Evolutionary conservation across 2,329 filamentous ascomycete genomes (phyloP).

Genomic region (Claviceps pazoutovae): DNA sequence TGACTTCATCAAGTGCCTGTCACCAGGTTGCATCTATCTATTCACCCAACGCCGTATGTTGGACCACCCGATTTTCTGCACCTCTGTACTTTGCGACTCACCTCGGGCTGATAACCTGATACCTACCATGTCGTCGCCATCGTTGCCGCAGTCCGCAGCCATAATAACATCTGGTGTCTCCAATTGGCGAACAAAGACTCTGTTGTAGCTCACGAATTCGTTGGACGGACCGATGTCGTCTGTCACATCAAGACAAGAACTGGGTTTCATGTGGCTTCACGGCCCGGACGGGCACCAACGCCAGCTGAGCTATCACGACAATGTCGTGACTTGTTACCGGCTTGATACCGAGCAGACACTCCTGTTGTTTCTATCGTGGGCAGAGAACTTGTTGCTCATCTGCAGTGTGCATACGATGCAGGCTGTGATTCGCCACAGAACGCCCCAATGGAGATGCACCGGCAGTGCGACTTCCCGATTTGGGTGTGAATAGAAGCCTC

Average conservation of each 20-base stretch:
- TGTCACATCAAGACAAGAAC: neutral
- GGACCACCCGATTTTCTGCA: too few relatives aligned
- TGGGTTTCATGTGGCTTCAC: neutral
- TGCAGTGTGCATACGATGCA: neutral
- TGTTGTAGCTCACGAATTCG: too few relatives aligned
- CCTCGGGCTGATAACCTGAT: too few relatives aligned
- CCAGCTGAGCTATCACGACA: neutral
- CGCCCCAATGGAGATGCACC: conserved; percentile 5
- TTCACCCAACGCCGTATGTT: too few relatives aligned
- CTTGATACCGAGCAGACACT: neutral
- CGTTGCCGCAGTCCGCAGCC: too few relatives aligned
- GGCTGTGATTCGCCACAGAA: conserved; percentile 15
- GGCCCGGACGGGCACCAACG: neutral
- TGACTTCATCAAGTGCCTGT: too few relatives aligned
- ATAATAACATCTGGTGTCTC: too few relatives aligned
- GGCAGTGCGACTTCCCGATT: conserved; percentile 14
- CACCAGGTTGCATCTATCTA: too few relatives aligned
- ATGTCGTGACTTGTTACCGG: neutral
- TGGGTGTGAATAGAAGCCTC: conserved; percentile 22
- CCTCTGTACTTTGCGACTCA: too few relatives aligned
- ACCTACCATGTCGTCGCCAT: too few relatives aligned
- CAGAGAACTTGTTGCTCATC: neutral
- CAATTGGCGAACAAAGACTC: too few relatives aligned
- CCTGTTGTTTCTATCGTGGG: neutral
- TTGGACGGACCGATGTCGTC: neutral